phyloP scores from a whole-genome alignment of 768 basidiomycete species.

The Amanita exitialis region DNA sequence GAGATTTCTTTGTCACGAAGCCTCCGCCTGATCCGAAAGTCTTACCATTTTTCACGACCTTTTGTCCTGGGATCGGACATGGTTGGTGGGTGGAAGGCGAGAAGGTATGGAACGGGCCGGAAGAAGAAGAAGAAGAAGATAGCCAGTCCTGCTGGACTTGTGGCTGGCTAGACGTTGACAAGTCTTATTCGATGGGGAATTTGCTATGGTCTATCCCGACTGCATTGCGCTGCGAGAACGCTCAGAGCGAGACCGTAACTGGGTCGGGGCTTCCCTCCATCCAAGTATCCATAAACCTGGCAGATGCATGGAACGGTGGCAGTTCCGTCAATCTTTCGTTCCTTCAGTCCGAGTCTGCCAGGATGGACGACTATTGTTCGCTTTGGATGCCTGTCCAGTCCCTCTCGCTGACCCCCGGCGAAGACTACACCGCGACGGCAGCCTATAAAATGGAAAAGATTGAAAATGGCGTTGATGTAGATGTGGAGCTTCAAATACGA shows the following conservation, averaged over 20 bases:
- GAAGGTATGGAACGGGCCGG: not conserved
- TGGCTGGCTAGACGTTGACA: constrained; percentile 5
- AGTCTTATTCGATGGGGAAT: constrained; percentile 1
- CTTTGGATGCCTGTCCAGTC: constrained; percentile 5
- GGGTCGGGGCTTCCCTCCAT: not conserved
- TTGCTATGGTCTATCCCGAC: constrained; percentile 3
- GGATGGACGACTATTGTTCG: not conserved
- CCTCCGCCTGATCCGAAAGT: constrained; percentile 1
- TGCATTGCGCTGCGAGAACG: not conserved
- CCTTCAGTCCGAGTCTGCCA: not conserved
- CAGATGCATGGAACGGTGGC: constrained; percentile 5
- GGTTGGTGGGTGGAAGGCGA: constrained; percentile 5
- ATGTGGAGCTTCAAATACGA: not conserved
- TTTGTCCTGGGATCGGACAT: constrained; percentile 2
- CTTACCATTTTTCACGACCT: constrained; percentile 3
- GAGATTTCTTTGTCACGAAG: not conserved
- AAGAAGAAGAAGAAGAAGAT: too few relatives aligned
- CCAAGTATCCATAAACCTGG: not conserved
- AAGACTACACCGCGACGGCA: not conserved
- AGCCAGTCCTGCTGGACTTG: not conserved
- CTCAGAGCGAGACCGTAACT: not conserved
- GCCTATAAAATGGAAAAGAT: not conserved
- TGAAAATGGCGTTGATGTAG: not conserved
- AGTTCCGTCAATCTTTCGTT: not conserved
- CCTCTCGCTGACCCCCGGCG: not conserved